Evolutionary conservation across 2,329 filamentous ascomycete genomes (phyloP), one percentile per base, ranked within the genome.

Genomic region (Sporothrix luriei): DNA sequence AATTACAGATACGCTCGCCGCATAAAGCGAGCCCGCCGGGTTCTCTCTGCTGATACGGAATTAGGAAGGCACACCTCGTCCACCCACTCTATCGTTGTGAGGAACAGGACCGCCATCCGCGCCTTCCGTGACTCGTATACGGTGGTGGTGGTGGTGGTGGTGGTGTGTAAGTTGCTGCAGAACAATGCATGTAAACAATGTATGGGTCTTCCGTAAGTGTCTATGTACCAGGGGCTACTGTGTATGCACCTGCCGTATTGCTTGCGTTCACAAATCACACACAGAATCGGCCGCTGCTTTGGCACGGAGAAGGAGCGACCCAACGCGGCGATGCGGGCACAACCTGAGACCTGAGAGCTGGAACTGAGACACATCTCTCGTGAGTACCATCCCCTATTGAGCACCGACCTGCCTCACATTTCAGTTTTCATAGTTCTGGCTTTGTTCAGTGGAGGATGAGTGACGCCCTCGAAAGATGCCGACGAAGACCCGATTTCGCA

Each of bases 401-500:
- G 16, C 33, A 59, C 14, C 29, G 7, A 40, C 21, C 29, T 29
- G 40, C 57, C 40, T 24, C 21, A 19, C 57, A n/a, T 14, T 24
- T 62, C 13, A 5, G 13, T 29, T 21, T 13, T 64, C 16, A 24
- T 24, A 49, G 61, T 48, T 62, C 49, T 43, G 55, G 55, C 55
- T 61, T 13, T 14, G n/a, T n/a, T 14, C 33, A 43, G 4, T 24
- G 33, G 19, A 43, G 5, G 19, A 59, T 21, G 16, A 46, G 21
- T 48, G 6, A 48, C 40, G 65, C 51, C 46, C 24, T 26, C 5
- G 51, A 67, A 55, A 55, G 51, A 19, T 24, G 48, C 62, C 62
- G 65, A 67, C 65, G 24, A 68, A 57, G 54, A 62, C 52, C 68
- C 68, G 64, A 70, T 70, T 64, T 70, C 68, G 68, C 61, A 69